Base-by-base conservation (phyloP, 768 basidiomycete genomes). In the Dioszegia crocea region DNA sequence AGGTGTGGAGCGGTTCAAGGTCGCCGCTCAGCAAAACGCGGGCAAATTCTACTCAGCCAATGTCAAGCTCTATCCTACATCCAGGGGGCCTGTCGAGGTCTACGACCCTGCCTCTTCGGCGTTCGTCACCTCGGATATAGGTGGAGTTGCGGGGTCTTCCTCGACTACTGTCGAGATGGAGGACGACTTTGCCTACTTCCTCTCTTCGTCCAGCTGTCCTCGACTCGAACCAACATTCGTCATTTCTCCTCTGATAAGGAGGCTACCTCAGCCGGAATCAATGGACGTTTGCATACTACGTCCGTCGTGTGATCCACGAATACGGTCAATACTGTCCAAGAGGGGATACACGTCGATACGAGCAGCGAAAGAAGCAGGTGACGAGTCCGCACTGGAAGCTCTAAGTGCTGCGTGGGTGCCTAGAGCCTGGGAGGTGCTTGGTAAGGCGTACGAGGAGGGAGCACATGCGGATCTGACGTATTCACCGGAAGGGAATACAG, bases 181-280 rank as follows among this genome's bases (percentile, higher is more conserved):
- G 2, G 93, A 91, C 1, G 91, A 91, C 4, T 96, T 93, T 69
- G 80, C 82, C 26, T 98, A 97, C 77, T 88, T 96, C 73, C 77
- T 92, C 24, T 84, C 87, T 9, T 87, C 88, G 0, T 81, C 87
- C 53, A 88, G 91, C 61, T 88, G 88, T 41, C 88, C 91, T 76
- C 82, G 94, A 12, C 80, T 98, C 63, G 94, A 98, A 76, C 84
- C 88, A 4, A 73, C 80, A 12, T 94, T 97, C 74, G 81, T 84
- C 59, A 88, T 96, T 59, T 80, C 84, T 16, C 90, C 93, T 16
- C 81, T 84, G 49, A 76, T 81, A 6, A 80, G 80, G 36, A 73
- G 76, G 2, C 77, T 80, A 26, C 82, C 84, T 2, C 78, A 84
- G 1, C 65, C 56, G 23, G 73, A 77, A 1, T 80, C 84, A 26